These are phyloP conservation scores for Cicer chorassanicum DNA, from an alignment of 306 rosid species.

Conservation along the genomic window DNA sequence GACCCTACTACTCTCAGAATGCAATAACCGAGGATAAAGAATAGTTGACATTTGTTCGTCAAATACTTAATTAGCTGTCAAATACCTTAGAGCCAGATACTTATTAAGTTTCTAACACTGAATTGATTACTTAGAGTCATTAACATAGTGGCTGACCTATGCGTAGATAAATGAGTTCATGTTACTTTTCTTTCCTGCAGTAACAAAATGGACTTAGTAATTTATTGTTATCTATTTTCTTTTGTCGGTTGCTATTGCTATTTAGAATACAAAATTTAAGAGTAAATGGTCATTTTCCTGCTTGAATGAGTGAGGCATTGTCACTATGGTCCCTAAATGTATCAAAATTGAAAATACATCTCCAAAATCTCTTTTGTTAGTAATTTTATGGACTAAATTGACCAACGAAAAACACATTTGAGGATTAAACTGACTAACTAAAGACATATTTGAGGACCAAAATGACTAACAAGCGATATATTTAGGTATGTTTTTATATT, in stretches of 20 bases:
- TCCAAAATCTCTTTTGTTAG: too few species aligned
- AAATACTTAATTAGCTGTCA: background rate
- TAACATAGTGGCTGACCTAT: background rate
- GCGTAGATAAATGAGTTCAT: background rate
- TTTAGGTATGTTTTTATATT: too few species aligned
- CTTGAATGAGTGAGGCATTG: too few species aligned
- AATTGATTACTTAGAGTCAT: constrained; percentile 7
- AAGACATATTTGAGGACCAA: too few species aligned
- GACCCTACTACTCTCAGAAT: background rate
- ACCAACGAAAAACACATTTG: too few species aligned
- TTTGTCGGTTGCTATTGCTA: background rate
- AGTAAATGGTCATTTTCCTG: too few species aligned
- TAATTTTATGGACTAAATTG: too few species aligned
- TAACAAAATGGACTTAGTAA: background rate
- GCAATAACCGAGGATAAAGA: background rate
- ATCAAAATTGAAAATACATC: too few species aligned
- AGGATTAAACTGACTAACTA: too few species aligned
- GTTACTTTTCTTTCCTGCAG: background rate
- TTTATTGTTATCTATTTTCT: constrained; percentile 11
- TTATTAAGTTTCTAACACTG: background rate
- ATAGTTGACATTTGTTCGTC: constrained; percentile 18
- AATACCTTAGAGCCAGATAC: background rate
- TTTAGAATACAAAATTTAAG: background rate
- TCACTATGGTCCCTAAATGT: too few species aligned
- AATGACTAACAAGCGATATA: too few species aligned